phyloP scores from a whole-genome alignment of 208 protist species.

The Crithidia thermophila region DNA sequence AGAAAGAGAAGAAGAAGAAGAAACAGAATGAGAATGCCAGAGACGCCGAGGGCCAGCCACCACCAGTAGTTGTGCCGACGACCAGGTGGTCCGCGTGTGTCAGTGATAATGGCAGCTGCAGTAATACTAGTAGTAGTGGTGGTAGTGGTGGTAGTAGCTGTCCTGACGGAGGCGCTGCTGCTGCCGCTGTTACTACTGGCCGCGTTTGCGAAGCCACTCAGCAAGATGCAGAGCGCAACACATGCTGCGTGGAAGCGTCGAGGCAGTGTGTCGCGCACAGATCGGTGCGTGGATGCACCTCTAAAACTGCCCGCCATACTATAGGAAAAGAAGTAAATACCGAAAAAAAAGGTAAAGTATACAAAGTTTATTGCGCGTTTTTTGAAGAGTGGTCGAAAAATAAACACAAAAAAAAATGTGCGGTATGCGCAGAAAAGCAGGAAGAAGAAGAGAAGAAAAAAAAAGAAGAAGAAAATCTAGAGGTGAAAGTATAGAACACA shows the following conservation, averaged over 20 bases:
- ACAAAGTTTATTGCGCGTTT: too few relatives aligned
- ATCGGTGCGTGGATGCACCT: too few relatives aligned
- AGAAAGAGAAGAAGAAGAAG: slow-evolving; percentile 16
- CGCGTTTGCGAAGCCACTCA: neutral
- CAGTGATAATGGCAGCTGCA: too few relatives aligned
- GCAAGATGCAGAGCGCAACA: neutral
- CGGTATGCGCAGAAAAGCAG: neutral
- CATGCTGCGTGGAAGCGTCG: too few relatives aligned
- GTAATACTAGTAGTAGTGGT: neutral
- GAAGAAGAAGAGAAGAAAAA: neutral
- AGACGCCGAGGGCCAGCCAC: slow-evolving; percentile 24
- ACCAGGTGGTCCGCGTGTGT: neutral
- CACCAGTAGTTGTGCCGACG: slow-evolving; percentile 24
- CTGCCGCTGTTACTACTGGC: too few relatives aligned
- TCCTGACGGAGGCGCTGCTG: too few relatives aligned
- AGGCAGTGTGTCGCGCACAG: too few relatives aligned
- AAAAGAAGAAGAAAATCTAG: neutral
- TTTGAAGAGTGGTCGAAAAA: too few relatives aligned
- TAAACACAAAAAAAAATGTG: neutral
- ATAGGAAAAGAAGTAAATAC: too few relatives aligned
- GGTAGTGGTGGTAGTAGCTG: neutral
- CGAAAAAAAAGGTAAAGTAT: too few relatives aligned
- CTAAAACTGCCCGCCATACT: too few relatives aligned
- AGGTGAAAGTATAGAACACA: neutral
- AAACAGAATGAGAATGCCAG: slow-evolving; percentile 8